Evolutionary conservation across 2,329 filamentous ascomycete species (phyloP).

Genomic region (Trichoderma hamatum): DNA sequence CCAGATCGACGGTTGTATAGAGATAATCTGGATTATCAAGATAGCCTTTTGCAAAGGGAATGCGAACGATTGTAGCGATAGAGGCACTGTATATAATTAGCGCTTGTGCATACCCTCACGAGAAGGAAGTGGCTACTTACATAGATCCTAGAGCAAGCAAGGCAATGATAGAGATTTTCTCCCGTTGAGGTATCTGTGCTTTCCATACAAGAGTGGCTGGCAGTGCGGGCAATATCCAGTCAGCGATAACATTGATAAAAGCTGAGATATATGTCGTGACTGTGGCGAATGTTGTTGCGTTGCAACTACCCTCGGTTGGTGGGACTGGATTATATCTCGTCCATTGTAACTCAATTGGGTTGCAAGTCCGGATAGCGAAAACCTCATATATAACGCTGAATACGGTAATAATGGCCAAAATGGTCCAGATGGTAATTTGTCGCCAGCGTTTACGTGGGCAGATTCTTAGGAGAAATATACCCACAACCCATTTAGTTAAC

Average conservation of each 20-base stretch:
- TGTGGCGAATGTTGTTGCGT: neutral
- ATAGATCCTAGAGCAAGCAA: neutral
- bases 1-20: neutral
- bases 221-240: neutral
- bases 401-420: neutral
- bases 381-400: neutral
- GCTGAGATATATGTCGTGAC: neutral
- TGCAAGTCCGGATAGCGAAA: neutral
- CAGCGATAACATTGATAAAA: neutral
- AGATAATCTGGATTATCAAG: neutral
- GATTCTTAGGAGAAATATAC: neutral
- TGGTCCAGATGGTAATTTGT: neutral
- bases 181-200: neutral
- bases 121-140: neutral
- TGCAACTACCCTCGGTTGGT: neutral
- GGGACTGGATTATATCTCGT: neutral
- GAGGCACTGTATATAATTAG: neutral
- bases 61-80: neutral
- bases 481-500: neutral
- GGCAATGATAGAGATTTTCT: neutral
- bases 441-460: neutral
- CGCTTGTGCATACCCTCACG: neutral
- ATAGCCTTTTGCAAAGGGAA: neutral
- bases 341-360: neutral
- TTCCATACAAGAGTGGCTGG: neutral